phyloP scores from a whole-genome alignment of 1,284 basidiomycete species.

The Ganoderma multipileum region DNA sequence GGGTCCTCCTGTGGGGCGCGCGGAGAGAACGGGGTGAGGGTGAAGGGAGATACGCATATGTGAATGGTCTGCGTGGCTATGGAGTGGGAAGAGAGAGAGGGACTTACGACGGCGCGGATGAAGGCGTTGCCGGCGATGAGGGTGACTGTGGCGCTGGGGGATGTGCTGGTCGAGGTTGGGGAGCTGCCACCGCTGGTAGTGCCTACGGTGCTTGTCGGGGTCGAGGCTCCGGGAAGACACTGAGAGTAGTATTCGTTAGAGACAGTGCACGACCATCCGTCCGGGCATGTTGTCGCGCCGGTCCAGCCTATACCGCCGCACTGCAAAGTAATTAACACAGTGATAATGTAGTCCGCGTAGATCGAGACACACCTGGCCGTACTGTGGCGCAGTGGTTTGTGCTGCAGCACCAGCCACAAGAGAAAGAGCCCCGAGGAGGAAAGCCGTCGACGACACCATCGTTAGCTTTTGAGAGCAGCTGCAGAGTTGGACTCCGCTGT shows the following conservation, averaged over 20 bases:
- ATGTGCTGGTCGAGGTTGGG: conserved; percentile 43
- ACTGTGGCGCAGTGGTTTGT: conserved; percentile 37
- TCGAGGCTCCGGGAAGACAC: conserved; percentile 53
- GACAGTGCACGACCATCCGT: conserved; percentile 55
- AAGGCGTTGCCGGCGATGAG: conserved; percentile 60
- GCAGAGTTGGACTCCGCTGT: not conserved
- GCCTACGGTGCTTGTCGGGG: conserved; percentile 33
- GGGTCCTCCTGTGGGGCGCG: conserved; percentile 53
- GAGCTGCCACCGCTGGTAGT: conserved; percentile 32
- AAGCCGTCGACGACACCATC: conserved; percentile 30
- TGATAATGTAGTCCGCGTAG: not conserved
- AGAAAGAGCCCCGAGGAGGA: conserved; percentile 30
- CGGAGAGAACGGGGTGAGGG: not conserved
- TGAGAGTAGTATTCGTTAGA: conserved; percentile 57
- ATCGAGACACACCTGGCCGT: conserved; percentile 35
- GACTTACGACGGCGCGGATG: conserved; percentile 65
- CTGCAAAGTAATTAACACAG: conserved; percentile 9
- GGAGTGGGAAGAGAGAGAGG: not conserved
- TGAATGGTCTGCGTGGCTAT: not conserved
- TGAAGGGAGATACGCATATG: not conserved
- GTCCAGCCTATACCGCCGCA: conserved; percentile 49
- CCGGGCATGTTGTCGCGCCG: conserved; percentile 54
- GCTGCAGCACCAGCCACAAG: conserved; percentile 32
- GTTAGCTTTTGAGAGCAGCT: not conserved
- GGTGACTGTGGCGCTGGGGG: conserved; percentile 49